Percentiles rank a stretch among this genome's conserved stretches.
These are phyloP conservation scores for Annulohypoxylon nitens DNA, from an alignment of 495 filamentous ascomycete species.

Conservation along the genomic window DNA sequence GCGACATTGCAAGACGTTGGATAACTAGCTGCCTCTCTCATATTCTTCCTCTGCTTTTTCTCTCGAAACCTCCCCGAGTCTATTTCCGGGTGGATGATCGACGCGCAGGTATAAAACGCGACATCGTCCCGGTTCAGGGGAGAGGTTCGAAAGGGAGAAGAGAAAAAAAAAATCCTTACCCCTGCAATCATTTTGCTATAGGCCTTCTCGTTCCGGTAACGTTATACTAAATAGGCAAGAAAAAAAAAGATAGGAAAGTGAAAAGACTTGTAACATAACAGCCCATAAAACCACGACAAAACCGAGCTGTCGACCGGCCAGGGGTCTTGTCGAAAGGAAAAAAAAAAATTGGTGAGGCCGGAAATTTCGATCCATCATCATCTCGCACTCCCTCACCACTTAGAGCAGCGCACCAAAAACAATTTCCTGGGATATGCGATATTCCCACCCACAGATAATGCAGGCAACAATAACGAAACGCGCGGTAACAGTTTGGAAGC, in stretches of 20 bases:
- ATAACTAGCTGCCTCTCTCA: slow-evolving; percentile 18
- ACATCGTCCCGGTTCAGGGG: slow-evolving; percentile 20
- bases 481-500: slow-evolving; percentile 41
- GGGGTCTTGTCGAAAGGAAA: slow-evolving; percentile 4
- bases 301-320: background rate
- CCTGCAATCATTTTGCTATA: slow-evolving; percentile 15
- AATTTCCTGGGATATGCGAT: slow-evolving; percentile 32
- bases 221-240: slow-evolving; percentile 27
- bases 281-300: slow-evolving; percentile 23
- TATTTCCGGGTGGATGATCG: slow-evolving; percentile 29
- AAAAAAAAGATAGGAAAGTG: slow-evolving; percentile 6
- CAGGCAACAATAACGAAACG: slow-evolving; percentile 39
- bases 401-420: background rate
- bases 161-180: slow-evolving; percentile 14
- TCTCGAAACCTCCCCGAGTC: slow-evolving; percentile 4
- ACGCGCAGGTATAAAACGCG: slow-evolving; percentile 25
- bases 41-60: background rate
- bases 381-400: slow-evolving; percentile 18
- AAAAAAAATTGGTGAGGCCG: slow-evolving; percentile 14
- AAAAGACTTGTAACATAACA: slow-evolving; percentile 34
- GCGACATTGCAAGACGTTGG: slow-evolving; percentile 35
- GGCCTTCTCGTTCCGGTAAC: slow-evolving; percentile 9
- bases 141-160: slow-evolving; percentile 18
- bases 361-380: slow-evolving; percentile 29
- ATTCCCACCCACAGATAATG: slow-evolving; percentile 26